Evolutionary conservation across 2,329 filamentous ascomycete genomes (phyloP).

Genomic region (Monilinia fructigena): DNA sequence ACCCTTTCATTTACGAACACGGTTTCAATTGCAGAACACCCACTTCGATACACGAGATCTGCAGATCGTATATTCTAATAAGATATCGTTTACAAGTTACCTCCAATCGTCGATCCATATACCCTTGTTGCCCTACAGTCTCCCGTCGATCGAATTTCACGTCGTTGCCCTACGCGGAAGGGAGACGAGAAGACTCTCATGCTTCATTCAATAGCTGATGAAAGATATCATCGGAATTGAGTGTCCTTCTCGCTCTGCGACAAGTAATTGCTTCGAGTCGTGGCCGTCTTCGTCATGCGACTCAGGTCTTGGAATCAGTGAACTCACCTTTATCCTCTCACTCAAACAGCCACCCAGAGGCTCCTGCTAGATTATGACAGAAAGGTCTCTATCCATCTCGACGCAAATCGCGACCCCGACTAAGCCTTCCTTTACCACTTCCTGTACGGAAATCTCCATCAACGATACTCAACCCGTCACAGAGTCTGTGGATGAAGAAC

Average conservation of each 20-base stretch:
- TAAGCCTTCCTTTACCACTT: constrained; percentile 31
- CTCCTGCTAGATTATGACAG: constrained; percentile 44
- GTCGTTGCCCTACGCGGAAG: constrained; percentile 20
- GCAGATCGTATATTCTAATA: constrained; percentile 9
- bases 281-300: constrained; percentile 43
- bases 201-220: constrained; percentile 34
- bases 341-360: constrained; percentile 39
- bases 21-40: constrained; percentile 22
- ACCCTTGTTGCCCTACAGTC: background rate
- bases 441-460: constrained; percentile 30
- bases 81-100: constrained; percentile 1
- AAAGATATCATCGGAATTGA: constrained; percentile 29
- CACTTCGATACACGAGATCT: constrained; percentile 10
- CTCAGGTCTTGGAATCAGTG: constrained; percentile 41
- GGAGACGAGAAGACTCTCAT: constrained; percentile 11
- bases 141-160: constrained; percentile 11
- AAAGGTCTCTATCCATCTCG: constrained; percentile 41
- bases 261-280: constrained; percentile 38
- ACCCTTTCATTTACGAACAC: constrained; percentile 23
- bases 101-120: constrained; percentile 10
- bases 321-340: constrained; percentile 39
- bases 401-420: constrained; percentile 41
- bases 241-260: constrained; percentile 35
- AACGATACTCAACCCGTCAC: constrained; percentile 39
- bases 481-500: constrained; percentile 67